Evolutionary conservation across 345 rosid species (phyloP).

Genomic region (Populus ilicifolia): DNA sequence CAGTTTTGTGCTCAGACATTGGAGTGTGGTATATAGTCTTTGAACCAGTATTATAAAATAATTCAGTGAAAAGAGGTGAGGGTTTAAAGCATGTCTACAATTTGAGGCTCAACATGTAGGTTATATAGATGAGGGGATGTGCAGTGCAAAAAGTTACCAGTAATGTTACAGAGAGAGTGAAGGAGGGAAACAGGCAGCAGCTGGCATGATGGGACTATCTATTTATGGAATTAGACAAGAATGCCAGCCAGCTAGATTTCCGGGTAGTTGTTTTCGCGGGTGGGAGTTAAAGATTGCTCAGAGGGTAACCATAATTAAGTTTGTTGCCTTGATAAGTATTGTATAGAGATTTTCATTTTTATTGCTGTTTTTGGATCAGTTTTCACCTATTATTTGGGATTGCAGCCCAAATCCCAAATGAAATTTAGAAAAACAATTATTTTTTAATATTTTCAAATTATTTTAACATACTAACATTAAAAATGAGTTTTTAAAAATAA

Average conservation of each 20-base stretch:
- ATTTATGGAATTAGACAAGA: not conserved
- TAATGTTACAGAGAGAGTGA: not conserved
- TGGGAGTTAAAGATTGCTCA: not conserved
- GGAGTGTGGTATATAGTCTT: not conserved
- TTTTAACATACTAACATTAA: too few relatives aligned
- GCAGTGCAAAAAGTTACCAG: not conserved
- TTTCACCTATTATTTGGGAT: too few relatives aligned
- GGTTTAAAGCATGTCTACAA: not conserved
- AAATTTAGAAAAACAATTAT: too few relatives aligned
- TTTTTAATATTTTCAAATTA: too few relatives aligned
- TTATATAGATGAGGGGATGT: not conserved
- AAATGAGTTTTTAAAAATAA: too few relatives aligned
- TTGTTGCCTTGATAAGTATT: not conserved
- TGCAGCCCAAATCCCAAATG: too few relatives aligned
- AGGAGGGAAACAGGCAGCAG: conserved; percentile 6
- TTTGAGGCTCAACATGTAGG: not conserved
- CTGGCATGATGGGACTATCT: conserved; percentile 23
- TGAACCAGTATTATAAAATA: not conserved
- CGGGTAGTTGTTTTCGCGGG: not conserved
- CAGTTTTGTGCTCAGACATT: conserved; percentile 16
- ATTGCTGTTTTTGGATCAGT: too few relatives aligned
- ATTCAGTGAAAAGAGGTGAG: not conserved
- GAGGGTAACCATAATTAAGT: not conserved
- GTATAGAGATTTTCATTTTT: too few relatives aligned
- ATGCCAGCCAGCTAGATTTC: not conserved